Base-by-base conservation (phyloP, 192 early-diverging fungal species). In the Thamnidium elegans region DNA sequence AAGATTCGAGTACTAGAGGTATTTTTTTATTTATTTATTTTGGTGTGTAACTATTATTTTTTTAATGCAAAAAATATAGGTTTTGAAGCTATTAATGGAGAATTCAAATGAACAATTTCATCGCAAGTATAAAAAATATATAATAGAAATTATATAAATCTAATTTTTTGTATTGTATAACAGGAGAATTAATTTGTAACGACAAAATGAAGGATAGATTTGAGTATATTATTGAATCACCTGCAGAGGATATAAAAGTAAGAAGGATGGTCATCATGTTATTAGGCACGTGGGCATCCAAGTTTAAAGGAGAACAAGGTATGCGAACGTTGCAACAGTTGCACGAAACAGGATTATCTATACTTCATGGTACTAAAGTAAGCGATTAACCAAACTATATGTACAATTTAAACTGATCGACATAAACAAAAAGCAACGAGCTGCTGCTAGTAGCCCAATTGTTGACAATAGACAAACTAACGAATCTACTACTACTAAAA, bases 1-100 rank as follows among this genome's bases (percentile, higher is more conserved):
- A 65, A 75, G 44, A n/a, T 70, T 10, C 50, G 67, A 32, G 65
- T 65, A n/a, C 13, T 75, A 11, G 67, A 68, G 65, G 73, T 67
- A 69, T 21, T 58, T 7, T 7, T 39, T 1, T 1, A 32, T 19
- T 17, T 9, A 1, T 44, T 36, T n/a, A 55, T 5, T n/a, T n/a
- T 2, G 1, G n/a, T 17, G 31, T 7, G 5, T 7, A 32, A 36
- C 32, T 36, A 26, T 3, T 36, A 17, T 36, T 13, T 11, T 26
- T 9, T 51, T 23, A 20, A 54, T 31, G 30, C 11, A 43, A 14
- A 17, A 26, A 50, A 50, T 45, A 13, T 31, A 74, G 72, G 39
- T 74, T 30, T 51, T 75, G 1, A 70, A 75, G 14, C 36, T 75
- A 13, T 19, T 75, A 15, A 70, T 75, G 65, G 68, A 75, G 32